phyloP scores from a whole-genome alignment of 805 yeast species.

The Hemisphaericaspora nanyangensis region DNA sequence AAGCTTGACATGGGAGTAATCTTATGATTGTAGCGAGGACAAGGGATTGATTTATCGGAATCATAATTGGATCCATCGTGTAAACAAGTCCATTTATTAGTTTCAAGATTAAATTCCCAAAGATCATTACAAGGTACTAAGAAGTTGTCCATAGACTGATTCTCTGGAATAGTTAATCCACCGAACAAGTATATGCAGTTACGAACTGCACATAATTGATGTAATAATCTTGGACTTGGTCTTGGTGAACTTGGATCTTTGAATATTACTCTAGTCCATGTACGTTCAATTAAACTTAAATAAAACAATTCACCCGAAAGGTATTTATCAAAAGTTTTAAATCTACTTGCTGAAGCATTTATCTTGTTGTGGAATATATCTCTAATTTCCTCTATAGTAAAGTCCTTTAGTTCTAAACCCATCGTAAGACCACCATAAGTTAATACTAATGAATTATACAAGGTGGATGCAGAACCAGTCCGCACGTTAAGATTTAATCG shows the following conservation, averaged over 20 bases:
- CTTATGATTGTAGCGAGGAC: slow-evolving; percentile 51
- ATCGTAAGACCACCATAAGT: slow-evolving; percentile 67
- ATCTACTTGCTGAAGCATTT: slow-evolving; percentile 19
- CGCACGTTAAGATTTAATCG: slow-evolving; percentile 55
- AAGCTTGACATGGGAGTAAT: slow-evolving; percentile 40
- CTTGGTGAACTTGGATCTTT: slow-evolving; percentile 11
- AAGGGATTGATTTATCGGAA: slow-evolving; percentile 18
- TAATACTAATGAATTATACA: slow-evolving; percentile 56
- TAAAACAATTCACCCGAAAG: slow-evolving; percentile 63
- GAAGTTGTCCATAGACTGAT: slow-evolving; percentile 14
- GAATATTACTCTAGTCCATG: slow-evolving; percentile 48
- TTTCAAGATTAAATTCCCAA: slow-evolving; percentile 60
- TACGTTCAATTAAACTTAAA: slow-evolving; percentile 53
- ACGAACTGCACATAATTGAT: slow-evolving; percentile 50
- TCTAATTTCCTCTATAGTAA: slow-evolving; percentile 38
- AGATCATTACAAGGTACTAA: slow-evolving; percentile 55
- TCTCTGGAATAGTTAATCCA: slow-evolving; percentile 42
- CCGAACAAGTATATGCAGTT: slow-evolving; percentile 59
- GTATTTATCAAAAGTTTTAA: slow-evolving; percentile 29
- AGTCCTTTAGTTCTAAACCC: slow-evolving; percentile 46
- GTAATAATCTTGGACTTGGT: slow-evolving; percentile 54
- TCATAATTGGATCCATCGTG: slow-evolving; percentile 28
- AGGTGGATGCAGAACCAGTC: slow-evolving; percentile 62
- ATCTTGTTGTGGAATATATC: slow-evolving; percentile 32
- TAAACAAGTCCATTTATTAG: slow-evolving; percentile 52